phyloP scores from a whole-genome alignment of 345 rosid species.

The Toxicodendron radicans region DNA sequence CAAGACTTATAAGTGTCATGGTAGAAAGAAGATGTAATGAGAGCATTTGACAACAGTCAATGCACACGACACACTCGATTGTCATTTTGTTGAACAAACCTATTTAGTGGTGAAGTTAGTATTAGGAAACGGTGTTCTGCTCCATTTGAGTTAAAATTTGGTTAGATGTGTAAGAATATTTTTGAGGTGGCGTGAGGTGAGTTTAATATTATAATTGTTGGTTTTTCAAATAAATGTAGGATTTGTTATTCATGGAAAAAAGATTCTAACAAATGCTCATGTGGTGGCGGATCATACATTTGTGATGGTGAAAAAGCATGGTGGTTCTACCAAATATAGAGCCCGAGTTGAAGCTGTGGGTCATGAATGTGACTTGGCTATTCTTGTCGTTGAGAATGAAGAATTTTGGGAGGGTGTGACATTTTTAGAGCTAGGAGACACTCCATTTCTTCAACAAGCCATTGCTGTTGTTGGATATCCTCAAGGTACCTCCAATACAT shows the following conservation, averaged over 20 bases:
- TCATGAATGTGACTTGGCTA: slow-evolving; percentile 85
- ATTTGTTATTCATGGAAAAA: slow-evolving; percentile 61
- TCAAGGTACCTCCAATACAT: slow-evolving; percentile 49
- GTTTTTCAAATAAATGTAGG: slow-evolving; percentile 28
- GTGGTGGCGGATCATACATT: slow-evolving; percentile 86
- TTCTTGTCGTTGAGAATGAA: slow-evolving; percentile 63
- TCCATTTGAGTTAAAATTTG: no score
- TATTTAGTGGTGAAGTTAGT: no score
- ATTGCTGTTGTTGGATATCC: slow-evolving; percentile 91
- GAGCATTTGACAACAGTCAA: no score
- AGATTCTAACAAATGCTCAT: slow-evolving; percentile 83
- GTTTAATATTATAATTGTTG: no score
- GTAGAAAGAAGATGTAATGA: no score
- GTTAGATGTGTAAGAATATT: no score
- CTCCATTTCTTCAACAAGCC: slow-evolving; percentile 73
- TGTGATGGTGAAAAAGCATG: slow-evolving; percentile 83
- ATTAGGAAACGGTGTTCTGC: no score
- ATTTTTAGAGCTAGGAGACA: slow-evolving; percentile 72
- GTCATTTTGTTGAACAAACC: no score
- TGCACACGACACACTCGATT: no score
- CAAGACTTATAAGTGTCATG: no score
- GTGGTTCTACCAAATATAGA: slow-evolving; percentile 66
- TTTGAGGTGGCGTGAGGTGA: no score
- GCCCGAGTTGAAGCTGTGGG: slow-evolving; percentile 75
- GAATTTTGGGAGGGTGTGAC: slow-evolving; percentile 65